These are phyloP conservation scores for Penicillium parvum DNA, from an alignment of 495 filamentous ascomycete species.

Conservation along the genomic window DNA sequence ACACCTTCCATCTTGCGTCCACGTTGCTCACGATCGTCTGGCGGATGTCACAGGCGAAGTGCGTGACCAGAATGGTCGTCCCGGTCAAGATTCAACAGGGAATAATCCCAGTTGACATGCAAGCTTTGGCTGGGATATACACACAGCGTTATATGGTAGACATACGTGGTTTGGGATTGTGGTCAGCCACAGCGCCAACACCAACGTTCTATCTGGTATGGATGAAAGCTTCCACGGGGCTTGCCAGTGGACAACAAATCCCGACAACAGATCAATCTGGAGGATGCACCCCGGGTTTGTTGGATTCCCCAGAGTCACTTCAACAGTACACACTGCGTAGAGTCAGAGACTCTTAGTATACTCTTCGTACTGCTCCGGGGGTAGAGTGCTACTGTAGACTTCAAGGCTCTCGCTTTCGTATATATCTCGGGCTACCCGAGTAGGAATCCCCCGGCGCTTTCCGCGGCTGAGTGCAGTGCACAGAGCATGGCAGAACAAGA, in stretches of 20 bases:
- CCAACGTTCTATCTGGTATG: slow-evolving; percentile 2
- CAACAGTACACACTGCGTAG: no score
- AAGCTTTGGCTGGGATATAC: no score
- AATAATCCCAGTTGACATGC: slow-evolving; percentile 8
- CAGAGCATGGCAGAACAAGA: no score
- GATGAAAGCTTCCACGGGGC: background rate
- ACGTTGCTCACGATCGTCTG: slow-evolving; percentile 7
- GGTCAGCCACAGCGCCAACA: no score
- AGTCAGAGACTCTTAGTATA: no score
- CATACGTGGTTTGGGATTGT: no score
- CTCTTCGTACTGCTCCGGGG: no score
- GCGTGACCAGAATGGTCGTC: background rate
- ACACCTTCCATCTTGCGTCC: no score
- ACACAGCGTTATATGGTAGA: no score
- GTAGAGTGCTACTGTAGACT: background rate
- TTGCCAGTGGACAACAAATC: background rate
- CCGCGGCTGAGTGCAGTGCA: slow-evolving; percentile 17
- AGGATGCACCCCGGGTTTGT: background rate
- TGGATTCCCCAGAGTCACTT: background rate
- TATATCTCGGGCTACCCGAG: slow-evolving; percentile 3
- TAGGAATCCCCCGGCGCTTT: slow-evolving; percentile 19
- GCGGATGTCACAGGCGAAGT: background rate
- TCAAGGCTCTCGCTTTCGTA: slow-evolving; percentile 6
- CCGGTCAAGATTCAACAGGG: no score
- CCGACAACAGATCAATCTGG: background rate